A percentile compares a stretch with the other conserved stretches of the same genome.
Evolutionary conservation across 331 rosid species (phyloP).

Genomic region (Pyrus hybrid): DNA sequence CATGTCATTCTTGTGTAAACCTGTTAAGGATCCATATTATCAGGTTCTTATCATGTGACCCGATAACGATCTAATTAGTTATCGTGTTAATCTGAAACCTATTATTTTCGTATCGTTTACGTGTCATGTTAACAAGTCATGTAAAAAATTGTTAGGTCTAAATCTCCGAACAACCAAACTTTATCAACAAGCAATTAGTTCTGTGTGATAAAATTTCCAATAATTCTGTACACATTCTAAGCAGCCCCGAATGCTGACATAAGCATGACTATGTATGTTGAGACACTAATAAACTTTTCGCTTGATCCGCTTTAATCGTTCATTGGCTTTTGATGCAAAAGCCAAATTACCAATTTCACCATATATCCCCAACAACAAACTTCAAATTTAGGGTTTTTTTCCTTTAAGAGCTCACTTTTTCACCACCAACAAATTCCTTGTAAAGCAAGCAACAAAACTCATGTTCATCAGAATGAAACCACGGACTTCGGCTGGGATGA

Average conservation of each 20-base stretch:
- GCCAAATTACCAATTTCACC: neutral
- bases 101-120: too few relatives aligned
- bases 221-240: constrained; percentile 21
- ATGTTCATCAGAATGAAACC: constrained; percentile 41
- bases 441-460: constrained; percentile 3
- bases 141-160: too few relatives aligned
- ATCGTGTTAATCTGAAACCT: too few relatives aligned
- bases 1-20: too few relatives aligned
- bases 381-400: neutral
- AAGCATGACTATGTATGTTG: neutral
- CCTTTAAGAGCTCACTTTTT: neutral
- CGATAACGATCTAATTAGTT: too few relatives aligned
- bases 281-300: constrained; percentile 3
- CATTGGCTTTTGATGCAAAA: constrained; percentile 2
- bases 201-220: neutral
- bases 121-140: too few relatives aligned
- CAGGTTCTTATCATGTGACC: too few relatives aligned
- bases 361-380: neutral
- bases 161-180: too few relatives aligned
- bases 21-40: too few relatives aligned
- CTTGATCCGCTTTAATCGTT: constrained; percentile 4
- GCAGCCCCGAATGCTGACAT: constrained; percentile 3
- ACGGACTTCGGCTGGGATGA: constrained; percentile 47
- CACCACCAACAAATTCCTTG: constrained; percentile 4
- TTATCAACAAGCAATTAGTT: too few relatives aligned